Base-by-base conservation (phyloP, 164 flowering plant genomes). In the Tetracentron sinense region DNA sequence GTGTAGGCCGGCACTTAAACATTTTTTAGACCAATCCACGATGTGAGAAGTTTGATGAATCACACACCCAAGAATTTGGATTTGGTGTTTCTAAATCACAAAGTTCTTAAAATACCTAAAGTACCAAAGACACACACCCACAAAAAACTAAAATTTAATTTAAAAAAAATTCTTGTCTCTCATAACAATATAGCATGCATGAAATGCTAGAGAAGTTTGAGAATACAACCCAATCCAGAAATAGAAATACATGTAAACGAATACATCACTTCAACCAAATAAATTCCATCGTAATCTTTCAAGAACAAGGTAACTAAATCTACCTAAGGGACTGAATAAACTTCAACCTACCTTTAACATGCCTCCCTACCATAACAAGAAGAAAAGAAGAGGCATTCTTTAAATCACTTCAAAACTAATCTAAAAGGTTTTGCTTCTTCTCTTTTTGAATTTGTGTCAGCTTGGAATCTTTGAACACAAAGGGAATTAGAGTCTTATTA, bases 21-120 rank as follows among this genome's bases (percentile, higher is more conserved):
- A 94, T 94, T 62, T 94, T 94, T 75, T 96, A 94, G 65, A 83
- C 81, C 38, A 94, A 95, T 74, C 82, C 89, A 56, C 83, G 91
- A 28, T 91, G 97, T 65, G 98, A 97, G 58, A 94, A 94, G 69
- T 94, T 94, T 77, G 95, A 94, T 66, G 89, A 77, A 65, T 94
- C 97, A 52, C 87, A 97, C 11, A 79, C 79, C 96, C 91, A 81
- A 77, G 92, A 68, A 58, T 46, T 42, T 70, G 26, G 25, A 52
- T 10, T 46, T 63, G 10, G 14, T 38, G 17, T 55, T 72, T 23
- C 28, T 6, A 3, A 8, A 16, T 1, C 1, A 8, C 11, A 38
- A 4, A 38, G 44, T 8, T 38, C 8, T 38, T 38, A 38, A 38
- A 33, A 33, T 4, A 33, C 8, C 8, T 33, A 33, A 33, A 33